Evolutionary conservation across 2,329 filamentous ascomycete genomes (phyloP).

Genomic region (Ceratocystis eucalypticola): DNA sequence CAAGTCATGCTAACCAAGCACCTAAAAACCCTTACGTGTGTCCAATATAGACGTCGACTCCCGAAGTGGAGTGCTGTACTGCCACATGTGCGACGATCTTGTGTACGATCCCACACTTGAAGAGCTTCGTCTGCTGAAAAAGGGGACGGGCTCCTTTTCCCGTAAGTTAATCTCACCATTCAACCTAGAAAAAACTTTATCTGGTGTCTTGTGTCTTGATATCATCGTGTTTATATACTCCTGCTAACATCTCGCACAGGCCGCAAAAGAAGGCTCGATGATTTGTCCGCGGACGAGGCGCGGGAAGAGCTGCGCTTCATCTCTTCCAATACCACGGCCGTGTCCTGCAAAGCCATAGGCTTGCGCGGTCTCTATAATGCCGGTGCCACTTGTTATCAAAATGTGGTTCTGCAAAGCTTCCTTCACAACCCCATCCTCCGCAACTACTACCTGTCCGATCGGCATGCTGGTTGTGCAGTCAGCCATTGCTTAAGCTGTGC

Average conservation of each 20-base stretch:
- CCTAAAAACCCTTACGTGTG: not conserved
- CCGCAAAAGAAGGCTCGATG: constrained; percentile 64
- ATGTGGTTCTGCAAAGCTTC: constrained; percentile 84
- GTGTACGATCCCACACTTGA: constrained; percentile 74
- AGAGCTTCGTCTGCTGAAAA: constrained; percentile 56
- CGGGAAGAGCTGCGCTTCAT: constrained; percentile 68
- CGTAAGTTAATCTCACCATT: constrained; percentile 33
- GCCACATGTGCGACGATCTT: constrained; percentile 69
- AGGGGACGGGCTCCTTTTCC: constrained; percentile 51
- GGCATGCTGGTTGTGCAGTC: constrained; percentile 60
- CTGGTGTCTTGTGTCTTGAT: no score
- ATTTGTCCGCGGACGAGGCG: constrained; percentile 48
- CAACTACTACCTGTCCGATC: constrained; percentile 84
- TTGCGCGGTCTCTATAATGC: constrained; percentile 92
- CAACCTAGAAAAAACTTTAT: not conserved
- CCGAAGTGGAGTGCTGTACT: constrained; percentile 59
- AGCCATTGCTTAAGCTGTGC: constrained; percentile 53
- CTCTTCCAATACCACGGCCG: constrained; percentile 60
- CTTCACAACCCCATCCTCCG: constrained; percentile 85
- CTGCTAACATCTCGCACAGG: constrained; percentile 26
- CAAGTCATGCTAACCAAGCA: constrained; percentile 23
- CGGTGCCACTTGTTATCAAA: constrained; percentile 97
- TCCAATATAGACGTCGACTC: constrained; percentile 56
- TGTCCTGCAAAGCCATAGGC: constrained; percentile 74
- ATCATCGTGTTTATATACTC: no score